These are phyloP conservation scores for Trichoderma harzianum DNA, from an alignment of 2,329 filamentous ascomycete species.

Conservation along the genomic window DNA sequence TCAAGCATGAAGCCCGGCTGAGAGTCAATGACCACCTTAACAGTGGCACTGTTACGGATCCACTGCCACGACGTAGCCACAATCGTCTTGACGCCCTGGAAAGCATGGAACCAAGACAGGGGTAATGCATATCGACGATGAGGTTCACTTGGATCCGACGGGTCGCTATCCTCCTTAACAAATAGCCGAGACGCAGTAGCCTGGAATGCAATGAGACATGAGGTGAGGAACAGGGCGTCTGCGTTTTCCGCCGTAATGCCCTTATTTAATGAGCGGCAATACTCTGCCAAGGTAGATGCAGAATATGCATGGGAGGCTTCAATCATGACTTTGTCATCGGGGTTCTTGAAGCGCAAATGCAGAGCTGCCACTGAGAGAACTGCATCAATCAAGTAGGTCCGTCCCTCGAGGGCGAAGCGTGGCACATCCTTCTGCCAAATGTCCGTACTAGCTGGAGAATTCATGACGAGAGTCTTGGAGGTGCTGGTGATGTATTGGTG, in stretches of 20 bases:
- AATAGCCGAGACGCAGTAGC: conserved; percentile 62
- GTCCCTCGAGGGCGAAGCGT: conserved; percentile 56
- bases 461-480: conserved; percentile 56
- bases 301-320: conserved; percentile 63
- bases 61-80: conserved; percentile 63
- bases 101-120: conserved; percentile 63
- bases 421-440: conserved; percentile 62
- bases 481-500: conserved; percentile 63
- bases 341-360: conserved; percentile 55
- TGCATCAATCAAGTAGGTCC: conserved; percentile 58
- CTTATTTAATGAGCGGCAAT: conserved; percentile 52
- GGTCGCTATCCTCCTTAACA: conserved; percentile 51
- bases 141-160: conserved; percentile 33
- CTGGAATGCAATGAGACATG: conserved; percentile 64
- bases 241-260: conserved; percentile 59
- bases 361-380: conserved; percentile 62
- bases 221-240: conserved; percentile 60
- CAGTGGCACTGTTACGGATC: conserved; percentile 55
- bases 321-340: conserved; percentile 57
- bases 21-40: conserved; percentile 60
- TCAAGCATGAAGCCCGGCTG: conserved; percentile 61
- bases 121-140: conserved; percentile 54
- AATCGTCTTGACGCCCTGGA: conserved; percentile 64
- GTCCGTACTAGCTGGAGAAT: conserved; percentile 48
- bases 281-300: conserved; percentile 59